Percentiles rank a stretch among this genome's conserved stretches.
phyloP scores from a whole-genome alignment of 2,329 filamentous ascomycete species.

The Alternaria burnsii region DNA sequence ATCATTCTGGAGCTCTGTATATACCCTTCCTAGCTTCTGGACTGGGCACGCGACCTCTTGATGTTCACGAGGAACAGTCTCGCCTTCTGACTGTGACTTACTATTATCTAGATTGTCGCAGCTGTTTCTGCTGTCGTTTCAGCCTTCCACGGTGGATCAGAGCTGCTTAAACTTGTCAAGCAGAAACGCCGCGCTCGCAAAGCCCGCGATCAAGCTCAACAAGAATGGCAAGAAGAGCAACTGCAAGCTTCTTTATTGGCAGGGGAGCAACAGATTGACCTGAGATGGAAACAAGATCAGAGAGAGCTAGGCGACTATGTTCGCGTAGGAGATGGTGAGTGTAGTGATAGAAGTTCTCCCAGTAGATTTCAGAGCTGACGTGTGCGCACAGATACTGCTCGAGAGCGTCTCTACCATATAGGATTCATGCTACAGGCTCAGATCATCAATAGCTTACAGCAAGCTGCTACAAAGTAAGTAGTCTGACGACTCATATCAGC shows the following conservation, averaged over 20 bases:
- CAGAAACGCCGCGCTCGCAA: conserved; percentile 45
- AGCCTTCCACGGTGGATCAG: conserved; percentile 54
- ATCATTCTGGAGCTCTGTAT: background rate
- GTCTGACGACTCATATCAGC: conserved; percentile 17
- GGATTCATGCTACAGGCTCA: conserved; percentile 53
- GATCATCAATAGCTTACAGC: conserved; percentile 51
- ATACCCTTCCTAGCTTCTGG: background rate
- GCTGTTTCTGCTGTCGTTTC: conserved; percentile 55
- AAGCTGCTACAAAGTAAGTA: conserved; percentile 44
- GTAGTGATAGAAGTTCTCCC: conserved; percentile 16
- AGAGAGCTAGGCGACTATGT: conserved; percentile 49
- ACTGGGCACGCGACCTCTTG: background rate
- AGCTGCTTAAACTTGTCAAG: conserved; percentile 49
- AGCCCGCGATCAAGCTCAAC: conserved; percentile 30
- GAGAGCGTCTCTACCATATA: conserved; percentile 50
- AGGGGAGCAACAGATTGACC: conserved; percentile 48
- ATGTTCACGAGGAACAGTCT: background rate
- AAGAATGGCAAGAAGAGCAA: conserved; percentile 49
- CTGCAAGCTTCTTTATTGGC: conserved; percentile 51
- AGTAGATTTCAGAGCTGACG: background rate
- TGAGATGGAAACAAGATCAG: conserved; percentile 45
- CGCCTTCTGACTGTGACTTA: background rate
- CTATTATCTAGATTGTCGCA: conserved; percentile 44
- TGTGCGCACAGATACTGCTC: conserved; percentile 41
- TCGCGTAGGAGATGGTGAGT: conserved; percentile 51